A percentile compares a stretch with the other conserved stretches of the same genome.
phyloP scores from a whole-genome alignment of 2,329 filamentous ascomycete species.

The Pochonia chlamydosporia region DNA sequence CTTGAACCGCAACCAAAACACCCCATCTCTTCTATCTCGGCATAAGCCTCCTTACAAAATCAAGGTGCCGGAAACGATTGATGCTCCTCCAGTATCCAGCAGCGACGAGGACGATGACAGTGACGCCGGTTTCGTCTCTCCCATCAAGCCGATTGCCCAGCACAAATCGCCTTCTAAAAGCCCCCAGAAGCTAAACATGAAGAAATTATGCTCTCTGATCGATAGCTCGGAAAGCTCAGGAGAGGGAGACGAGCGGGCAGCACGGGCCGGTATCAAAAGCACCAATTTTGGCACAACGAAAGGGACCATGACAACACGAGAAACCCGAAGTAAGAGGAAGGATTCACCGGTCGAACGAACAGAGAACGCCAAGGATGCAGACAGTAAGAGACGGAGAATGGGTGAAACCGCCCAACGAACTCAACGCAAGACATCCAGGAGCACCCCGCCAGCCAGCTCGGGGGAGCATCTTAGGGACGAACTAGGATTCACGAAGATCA shows the following conservation, averaged over 20 bases:
- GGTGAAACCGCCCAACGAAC: not conserved
- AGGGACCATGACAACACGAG: not conserved
- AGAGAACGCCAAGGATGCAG: not conserved
- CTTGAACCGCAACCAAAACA: slow-evolving; percentile 13
- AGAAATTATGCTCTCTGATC: not conserved
- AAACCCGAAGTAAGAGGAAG: slow-evolving; percentile 5
- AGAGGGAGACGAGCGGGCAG: slow-evolving; percentile 17
- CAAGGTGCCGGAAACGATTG: slow-evolving; percentile 11
- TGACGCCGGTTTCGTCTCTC: not conserved
- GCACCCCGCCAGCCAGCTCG: slow-evolving; percentile 10
- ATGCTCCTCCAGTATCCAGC: slow-evolving; percentile 21
- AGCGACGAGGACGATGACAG: slow-evolving; percentile 19
- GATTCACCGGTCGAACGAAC: not conserved
- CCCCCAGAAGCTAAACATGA: slow-evolving; percentile 12
- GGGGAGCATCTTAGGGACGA: slow-evolving; percentile 17
- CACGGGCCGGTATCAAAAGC: slow-evolving; percentile 24
- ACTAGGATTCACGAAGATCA: slow-evolving; percentile 18
- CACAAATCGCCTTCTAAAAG: not conserved
- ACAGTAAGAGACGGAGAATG: slow-evolving; percentile 8
- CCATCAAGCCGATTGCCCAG: not conserved
- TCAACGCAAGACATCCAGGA: not conserved
- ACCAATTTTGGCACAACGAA: slow-evolving; percentile 23
- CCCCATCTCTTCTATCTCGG: slow-evolving; percentile 13
- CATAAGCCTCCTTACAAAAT: slow-evolving; percentile 7
- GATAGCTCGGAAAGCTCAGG: slow-evolving; percentile 17